Evolutionary conservation across 1,284 basidiomycete genomes (phyloP).

Genomic region (Rhodofomes roseus): DNA sequence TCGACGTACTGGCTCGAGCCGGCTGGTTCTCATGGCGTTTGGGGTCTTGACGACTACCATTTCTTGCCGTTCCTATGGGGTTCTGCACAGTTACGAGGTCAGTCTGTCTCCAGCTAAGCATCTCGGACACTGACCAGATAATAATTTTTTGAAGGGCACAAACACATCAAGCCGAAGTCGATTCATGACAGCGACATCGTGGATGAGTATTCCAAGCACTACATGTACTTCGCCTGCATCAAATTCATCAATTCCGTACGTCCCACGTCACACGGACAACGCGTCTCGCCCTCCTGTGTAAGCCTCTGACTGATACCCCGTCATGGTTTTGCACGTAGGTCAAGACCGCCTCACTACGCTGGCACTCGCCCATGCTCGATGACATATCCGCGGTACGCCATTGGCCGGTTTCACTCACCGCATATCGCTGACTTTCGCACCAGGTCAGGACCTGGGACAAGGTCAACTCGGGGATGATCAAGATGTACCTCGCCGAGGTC

Average conservation of each 20-base stretch:
- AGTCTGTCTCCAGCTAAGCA: conserved; percentile 8
- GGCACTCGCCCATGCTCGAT: conserved; percentile 99
- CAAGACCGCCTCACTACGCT: conserved; percentile 92
- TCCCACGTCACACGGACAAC: not conserved
- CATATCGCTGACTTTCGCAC: not conserved
- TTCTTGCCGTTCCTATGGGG: conserved; percentile 95
- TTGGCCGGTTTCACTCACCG: not conserved
- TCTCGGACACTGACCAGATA: too few relatives aligned
- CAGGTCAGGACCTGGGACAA: conserved; percentile 96
- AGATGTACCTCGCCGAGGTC: conserved; percentile 97
- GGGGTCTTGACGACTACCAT: conserved; percentile 98
- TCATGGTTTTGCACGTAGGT: conserved; percentile 51
- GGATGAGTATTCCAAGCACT: conserved; percentile 89
- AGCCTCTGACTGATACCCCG: not conserved
- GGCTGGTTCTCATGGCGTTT: conserved; percentile 96
- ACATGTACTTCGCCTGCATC: conserved; percentile 98
- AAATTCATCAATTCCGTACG: conserved; percentile 92
- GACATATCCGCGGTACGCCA: conserved; percentile 86
- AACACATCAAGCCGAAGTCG: conserved; percentile 86
- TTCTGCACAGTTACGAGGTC: conserved; percentile 77
- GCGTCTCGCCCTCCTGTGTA: not conserved
- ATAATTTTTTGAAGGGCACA: conserved; percentile 60
- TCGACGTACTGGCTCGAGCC: conserved; percentile 98
- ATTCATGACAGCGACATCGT: conserved; percentile 92
- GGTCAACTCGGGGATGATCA: conserved; percentile 96